Evolutionary conservation across 2,329 filamentous ascomycete species (phyloP).

Genomic region (Tolypocladium ovalisporum): DNA sequence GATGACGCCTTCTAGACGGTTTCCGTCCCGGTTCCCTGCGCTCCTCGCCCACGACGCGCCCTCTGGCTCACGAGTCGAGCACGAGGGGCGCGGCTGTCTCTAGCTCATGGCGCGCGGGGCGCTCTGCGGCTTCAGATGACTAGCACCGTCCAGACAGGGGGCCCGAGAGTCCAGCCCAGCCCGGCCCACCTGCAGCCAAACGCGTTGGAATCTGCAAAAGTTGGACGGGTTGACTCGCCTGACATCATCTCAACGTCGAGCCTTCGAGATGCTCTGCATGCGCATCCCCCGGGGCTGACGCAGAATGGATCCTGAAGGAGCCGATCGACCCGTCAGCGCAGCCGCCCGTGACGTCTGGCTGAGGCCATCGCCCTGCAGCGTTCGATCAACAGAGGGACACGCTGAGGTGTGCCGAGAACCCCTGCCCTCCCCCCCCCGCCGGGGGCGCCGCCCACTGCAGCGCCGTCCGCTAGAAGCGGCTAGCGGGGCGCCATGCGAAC

Average conservation of each 20-base stretch:
- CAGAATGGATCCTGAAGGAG: neutral
- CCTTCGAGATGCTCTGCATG: too few relatives aligned
- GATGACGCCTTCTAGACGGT: neutral
- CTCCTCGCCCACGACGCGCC: neutral
- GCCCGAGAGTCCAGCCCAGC: too few relatives aligned
- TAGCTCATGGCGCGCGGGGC: neutral
- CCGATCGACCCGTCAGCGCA: neutral
- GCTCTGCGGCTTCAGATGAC: neutral
- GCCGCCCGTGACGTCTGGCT: neutral
- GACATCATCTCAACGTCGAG: neutral
- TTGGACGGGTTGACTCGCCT: neutral
- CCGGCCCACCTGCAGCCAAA: too few relatives aligned
- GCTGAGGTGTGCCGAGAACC: too few relatives aligned
- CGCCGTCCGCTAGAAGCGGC: neutral
- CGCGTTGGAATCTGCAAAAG: too few relatives aligned
- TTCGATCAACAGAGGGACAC: too few relatives aligned
- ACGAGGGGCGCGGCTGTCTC: neutral
- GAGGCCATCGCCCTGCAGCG: neutral
- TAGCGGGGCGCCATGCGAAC: neutral
- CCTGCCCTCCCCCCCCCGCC: too few relatives aligned
- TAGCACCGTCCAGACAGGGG: neutral
- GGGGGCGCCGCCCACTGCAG: too few relatives aligned
- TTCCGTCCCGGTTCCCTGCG: neutral
- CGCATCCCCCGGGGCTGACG: neutral
- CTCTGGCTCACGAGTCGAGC: neutral